Percentiles rank a stretch among this genome's conserved stretches.
phyloP scores from a whole-genome alignment of 768 basidiomycete species.

The Pulveroboletus sp. region DNA sequence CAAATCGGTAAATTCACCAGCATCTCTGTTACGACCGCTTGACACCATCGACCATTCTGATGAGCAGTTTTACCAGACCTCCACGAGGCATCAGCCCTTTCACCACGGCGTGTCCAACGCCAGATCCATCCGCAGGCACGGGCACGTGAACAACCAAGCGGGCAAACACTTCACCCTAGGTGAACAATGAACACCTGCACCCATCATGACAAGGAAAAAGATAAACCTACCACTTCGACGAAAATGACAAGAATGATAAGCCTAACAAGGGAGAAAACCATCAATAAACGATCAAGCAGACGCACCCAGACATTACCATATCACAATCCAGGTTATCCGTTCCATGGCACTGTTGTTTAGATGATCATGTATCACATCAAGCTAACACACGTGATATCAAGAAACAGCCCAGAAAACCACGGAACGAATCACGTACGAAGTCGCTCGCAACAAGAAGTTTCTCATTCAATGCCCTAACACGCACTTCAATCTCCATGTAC shows the following conservation, averaged over 20 bases:
- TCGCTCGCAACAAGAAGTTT: constrained; percentile 83
- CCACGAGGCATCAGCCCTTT: constrained; percentile 22
- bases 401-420: background rate
- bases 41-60: constrained; percentile 14
- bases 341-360: constrained; percentile 88
- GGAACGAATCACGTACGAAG: constrained; percentile 52
- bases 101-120: constrained; percentile 2
- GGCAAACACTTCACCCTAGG: constrained; percentile 76
- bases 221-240: constrained; percentile 68
- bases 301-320: constrained; percentile 46
- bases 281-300: constrained; percentile 37
- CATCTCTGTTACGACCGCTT: constrained; percentile 5
- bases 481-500: constrained; percentile 85
- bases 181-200: background rate
- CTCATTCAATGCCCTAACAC: constrained; percentile 85
- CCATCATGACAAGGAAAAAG: too few relatives aligned
- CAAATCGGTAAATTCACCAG: background rate
- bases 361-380: constrained; percentile 91
- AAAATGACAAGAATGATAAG: constrained; percentile 84
- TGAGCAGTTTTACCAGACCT: constrained; percentile 19
- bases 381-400: constrained; percentile 36
- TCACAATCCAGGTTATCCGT: constrained; percentile 79
- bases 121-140: background rate
- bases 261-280: constrained; percentile 41
- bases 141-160: constrained; percentile 59